A percentile compares a stretch with the other conserved stretches of the same genome.
Conservation (phyloP, 768 basidiomycete genomes). For the Pisolithus sp. region DNA sequence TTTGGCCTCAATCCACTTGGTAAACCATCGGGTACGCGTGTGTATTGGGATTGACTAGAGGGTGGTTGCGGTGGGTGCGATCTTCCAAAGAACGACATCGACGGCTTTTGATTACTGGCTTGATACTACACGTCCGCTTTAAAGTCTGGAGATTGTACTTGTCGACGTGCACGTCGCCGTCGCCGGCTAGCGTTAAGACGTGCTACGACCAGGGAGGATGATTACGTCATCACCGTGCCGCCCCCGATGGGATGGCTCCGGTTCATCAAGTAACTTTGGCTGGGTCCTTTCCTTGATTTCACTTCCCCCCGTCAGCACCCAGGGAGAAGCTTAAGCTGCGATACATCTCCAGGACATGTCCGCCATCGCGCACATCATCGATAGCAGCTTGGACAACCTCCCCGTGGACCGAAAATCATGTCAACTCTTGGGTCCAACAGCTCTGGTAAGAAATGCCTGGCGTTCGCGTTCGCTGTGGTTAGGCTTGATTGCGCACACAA, state of each 20-base stretch:
- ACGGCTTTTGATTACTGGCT: background rate
- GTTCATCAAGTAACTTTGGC: background rate
- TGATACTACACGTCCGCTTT: background rate
- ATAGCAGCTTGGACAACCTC: slow-evolving; percentile 16
- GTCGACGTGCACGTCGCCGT: background rate
- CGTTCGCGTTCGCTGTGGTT: background rate
- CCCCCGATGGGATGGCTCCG: no score
- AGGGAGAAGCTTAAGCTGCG: background rate
- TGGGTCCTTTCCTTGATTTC: background rate
- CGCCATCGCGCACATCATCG: slow-evolving; percentile 6
- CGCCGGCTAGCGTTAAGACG: no score
- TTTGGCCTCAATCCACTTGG: slow-evolving; percentile 30
- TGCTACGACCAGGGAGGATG: background rate
- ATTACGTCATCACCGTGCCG: slow-evolving; percentile 16
- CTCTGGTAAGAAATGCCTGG: slow-evolving; percentile 28
- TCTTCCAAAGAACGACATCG: slow-evolving; percentile 41
- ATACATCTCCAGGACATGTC: slow-evolving; percentile 3
- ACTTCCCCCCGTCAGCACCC: background rate
- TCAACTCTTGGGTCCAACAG: slow-evolving; percentile 42
- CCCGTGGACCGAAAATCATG: slow-evolving; percentile 40
- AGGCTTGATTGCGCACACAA: background rate
- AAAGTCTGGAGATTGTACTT: background rate
- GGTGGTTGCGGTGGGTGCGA: slow-evolving; percentile 20
- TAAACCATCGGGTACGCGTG: slow-evolving; percentile 36
- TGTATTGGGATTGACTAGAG: slow-evolving; percentile 37